These are phyloP conservation scores for Hortaea werneckii DNA, from an alignment of 2,329 filamentous ascomycete genomes.

Conservation along the genomic window DNA sequence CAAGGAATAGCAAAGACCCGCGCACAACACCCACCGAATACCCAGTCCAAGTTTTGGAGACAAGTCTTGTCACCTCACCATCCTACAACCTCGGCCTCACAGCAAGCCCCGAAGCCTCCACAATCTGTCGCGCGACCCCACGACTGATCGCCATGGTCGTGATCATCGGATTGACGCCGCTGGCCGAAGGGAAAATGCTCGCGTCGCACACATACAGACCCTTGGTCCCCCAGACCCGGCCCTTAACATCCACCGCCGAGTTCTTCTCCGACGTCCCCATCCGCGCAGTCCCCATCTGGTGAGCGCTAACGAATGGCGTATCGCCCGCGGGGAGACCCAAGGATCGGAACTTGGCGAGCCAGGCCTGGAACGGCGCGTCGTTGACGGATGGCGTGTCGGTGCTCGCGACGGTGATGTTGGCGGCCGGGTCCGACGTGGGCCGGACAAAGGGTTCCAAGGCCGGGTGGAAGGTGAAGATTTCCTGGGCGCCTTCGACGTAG, in stretches of 20 bases:
- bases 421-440: constrained; percentile 3
- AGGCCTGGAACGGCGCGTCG: constrained; percentile 50
- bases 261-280: constrained; percentile 48
- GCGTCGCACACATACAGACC: constrained; percentile 63
- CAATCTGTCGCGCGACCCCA: constrained; percentile 51
- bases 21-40: too few species aligned
- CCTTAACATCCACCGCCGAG: constrained; percentile 35
- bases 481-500: constrained; percentile 67
- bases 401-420: constrained; percentile 9
- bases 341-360: constrained; percentile 45
- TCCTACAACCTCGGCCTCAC: neutral
- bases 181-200: constrained; percentile 65
- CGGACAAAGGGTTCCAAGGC: constrained; percentile 56
- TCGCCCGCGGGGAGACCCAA: constrained; percentile 40
- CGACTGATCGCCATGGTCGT: constrained; percentile 63
- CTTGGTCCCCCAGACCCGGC: constrained; percentile 52
- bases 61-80: too few species aligned
- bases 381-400: constrained; percentile 32
- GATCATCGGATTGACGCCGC: constrained; percentile 74
- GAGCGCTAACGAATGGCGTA: constrained; percentile 55
- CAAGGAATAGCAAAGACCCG: too few species aligned
- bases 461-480: constrained; percentile 59
- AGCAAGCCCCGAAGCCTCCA: constrained; percentile 11
- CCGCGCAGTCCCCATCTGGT: constrained; percentile 70
- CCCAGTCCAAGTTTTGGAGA: too few species aligned